Percentiles rank a stretch among this genome's conserved stretches.
phyloP scores from a whole-genome alignment of 306 rosid species.

The Pyrus betulifolia region DNA sequence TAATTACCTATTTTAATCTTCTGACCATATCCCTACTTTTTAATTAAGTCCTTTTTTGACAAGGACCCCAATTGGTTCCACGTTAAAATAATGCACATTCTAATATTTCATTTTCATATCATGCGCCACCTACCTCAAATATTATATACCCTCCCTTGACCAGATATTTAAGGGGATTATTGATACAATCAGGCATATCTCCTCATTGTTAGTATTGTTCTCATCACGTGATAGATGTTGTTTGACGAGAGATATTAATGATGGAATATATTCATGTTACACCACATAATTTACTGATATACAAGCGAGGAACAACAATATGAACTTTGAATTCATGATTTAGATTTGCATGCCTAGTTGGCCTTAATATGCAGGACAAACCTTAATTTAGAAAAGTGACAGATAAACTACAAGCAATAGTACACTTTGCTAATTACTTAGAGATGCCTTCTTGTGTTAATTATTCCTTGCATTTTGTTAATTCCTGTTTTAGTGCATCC shows the following conservation, averaged over 20 bases:
- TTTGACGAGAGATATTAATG: neutral
- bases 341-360: neutral
- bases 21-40: neutral
- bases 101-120: neutral
- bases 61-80: slow-evolving; percentile 11
- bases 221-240: neutral
- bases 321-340: neutral
- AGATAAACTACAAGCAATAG: neutral
- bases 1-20: neutral
- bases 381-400: neutral
- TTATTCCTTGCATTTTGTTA: neutral
- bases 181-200: neutral
- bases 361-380: neutral
- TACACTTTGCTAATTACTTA: neutral
- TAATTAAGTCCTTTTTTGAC: neutral
- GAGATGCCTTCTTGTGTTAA: neutral
- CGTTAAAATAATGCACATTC: slow-evolving; percentile 4
- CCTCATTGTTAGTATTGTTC: neutral
- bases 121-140: neutral
- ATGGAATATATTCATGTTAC: no score
- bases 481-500: neutral
- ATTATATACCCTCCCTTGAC: neutral
- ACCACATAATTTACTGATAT: no score
- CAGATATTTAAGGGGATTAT: neutral
- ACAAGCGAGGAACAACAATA: no score